Evolutionary conservation across 2,329 filamentous ascomycete species (phyloP).

Genomic region (Colletotrichum shisoi): DNA sequence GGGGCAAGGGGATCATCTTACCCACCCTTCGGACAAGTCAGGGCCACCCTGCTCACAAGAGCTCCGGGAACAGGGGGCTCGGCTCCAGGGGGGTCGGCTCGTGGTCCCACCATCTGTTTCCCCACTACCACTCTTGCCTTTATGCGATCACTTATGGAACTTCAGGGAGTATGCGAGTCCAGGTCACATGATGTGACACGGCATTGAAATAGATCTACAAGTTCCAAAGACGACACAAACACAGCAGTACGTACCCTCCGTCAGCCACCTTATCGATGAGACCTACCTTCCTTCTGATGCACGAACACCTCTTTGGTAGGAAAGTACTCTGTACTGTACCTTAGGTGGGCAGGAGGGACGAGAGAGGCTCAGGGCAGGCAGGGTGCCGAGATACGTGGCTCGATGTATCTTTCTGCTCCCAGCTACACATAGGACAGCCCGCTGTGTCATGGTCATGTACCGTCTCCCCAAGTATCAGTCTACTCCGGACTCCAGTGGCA

Average conservation of each 20-base stretch:
- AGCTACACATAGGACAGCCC: not conserved
- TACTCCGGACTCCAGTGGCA: not conserved
- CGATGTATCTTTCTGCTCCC: not conserved
- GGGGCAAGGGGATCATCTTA: slow-evolving; percentile 7
- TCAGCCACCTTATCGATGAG: slow-evolving; percentile 1
- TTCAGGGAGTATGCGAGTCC: too few species aligned
- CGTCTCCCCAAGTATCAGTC: not conserved
- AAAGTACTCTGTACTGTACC: not conserved
- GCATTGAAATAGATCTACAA: not conserved
- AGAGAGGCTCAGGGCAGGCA: too few species aligned
- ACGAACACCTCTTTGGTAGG: not conserved
- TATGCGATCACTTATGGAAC: not conserved
- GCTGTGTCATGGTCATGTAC: not conserved
- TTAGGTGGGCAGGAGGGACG: too few species aligned
- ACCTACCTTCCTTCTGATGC: too few species aligned
- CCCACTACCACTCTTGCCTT: not conserved
- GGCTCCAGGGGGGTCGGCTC: slow-evolving; percentile 13
- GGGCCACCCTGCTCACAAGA: not conserved
- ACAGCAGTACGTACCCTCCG: not conserved
- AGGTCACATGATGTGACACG: slow-evolving; percentile 23
- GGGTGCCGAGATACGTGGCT: not conserved
- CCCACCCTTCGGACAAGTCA: not conserved
- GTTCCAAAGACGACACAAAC: not conserved
- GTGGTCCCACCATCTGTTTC: not conserved
- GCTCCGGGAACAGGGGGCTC: not conserved